Base-by-base conservation (phyloP, 352 stramenopile species). In the Thalassiosira exigua region DNA sequence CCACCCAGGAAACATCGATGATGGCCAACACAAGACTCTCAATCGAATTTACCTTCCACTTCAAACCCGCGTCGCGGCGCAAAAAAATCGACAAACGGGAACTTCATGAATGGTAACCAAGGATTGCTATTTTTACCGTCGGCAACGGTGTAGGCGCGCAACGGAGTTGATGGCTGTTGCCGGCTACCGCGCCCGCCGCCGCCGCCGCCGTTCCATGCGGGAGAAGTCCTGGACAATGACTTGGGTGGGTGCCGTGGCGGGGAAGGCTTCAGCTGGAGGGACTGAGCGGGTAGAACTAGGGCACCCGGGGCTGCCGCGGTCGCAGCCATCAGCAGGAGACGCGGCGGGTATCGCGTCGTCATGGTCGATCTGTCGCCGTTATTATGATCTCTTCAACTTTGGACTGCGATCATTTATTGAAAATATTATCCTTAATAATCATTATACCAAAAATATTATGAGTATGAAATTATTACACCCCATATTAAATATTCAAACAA, bases 21-120 rank as follows among this genome's bases (percentile, higher is more conserved):
- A n/a, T n/a, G n/a, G n/a, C n/a, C n/a, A n/a, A n/a, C n/a, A n/a
- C n/a, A n/a, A n/a, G n/a, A n/a, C n/a, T n/a, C n/a, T n/a, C n/a
- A n/a, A n/a, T n/a, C n/a, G n/a, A n/a, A n/a, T n/a, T n/a, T 71
- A 71, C 62, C 62, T 71, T 71, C 62, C 17, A 42, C 52, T 60
- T 7, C 33, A 44, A 44, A 44, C 33, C 48, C 48, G 52, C 59
- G 60, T 21, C 60, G 46, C 5, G 26, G 22, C 1, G 42, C 44
- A n/a, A 60, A n/a, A n/a, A n/a, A 46, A 27, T 75, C 58, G n/a
- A 26, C 26, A 30, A 75, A 56, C 0, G 67, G 56, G 24, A 75
- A 52, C 12, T 75, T 68, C 26, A 39, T 19, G 33, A 75, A 67
- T 32, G 39, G 9, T 17, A 41, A 29, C 66, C 66, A 75, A 2